A percentile compares a stretch with the other conserved stretches of the same genome.
Evolutionary conservation across 2,329 filamentous ascomycete species (phyloP).

Genomic region (Sporothrix brunneoviolacea): DNA sequence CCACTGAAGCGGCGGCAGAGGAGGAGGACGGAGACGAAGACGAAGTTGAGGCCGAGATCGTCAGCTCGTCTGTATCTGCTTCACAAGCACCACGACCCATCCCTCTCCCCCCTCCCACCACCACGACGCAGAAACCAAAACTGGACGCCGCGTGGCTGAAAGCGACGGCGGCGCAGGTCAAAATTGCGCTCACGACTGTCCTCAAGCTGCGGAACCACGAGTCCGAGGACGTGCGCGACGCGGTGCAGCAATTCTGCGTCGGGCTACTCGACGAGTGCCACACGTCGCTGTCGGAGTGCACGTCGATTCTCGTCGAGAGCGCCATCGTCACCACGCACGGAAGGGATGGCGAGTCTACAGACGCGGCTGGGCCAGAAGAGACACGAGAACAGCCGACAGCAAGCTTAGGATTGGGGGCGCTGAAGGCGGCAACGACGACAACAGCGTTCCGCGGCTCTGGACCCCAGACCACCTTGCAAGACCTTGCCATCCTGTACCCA

Average conservation of each 20-base stretch:
- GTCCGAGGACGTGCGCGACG: conserved; percentile 58
- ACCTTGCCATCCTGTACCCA: conserved; percentile 48
- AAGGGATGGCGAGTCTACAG: neutral
- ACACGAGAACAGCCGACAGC: neutral
- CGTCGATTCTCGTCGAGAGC: conserved; percentile 71
- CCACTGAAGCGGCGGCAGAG: neutral
- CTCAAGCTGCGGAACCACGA: conserved; percentile 68
- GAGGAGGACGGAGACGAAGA: conserved; percentile 14
- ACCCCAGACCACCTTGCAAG: conserved; percentile 34
- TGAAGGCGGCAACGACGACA: conserved; percentile 13
- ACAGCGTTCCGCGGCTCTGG: conserved; percentile 8
- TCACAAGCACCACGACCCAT: neutral
- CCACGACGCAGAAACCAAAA: conserved; percentile 5
- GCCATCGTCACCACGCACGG: conserved; percentile 61
- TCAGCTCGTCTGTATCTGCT: conserved; percentile 11
- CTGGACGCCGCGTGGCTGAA: conserved; percentile 59
- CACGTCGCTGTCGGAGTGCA: conserved; percentile 61
- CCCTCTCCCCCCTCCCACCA: neutral
- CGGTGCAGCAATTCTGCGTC: conserved; percentile 66
- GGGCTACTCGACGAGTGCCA: conserved; percentile 73
- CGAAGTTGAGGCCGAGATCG: conserved; percentile 17
- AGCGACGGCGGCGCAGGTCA: conserved; percentile 74
- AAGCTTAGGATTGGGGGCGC: conserved; percentile 36
- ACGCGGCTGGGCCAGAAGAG: neutral
- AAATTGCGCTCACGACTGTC: conserved; percentile 71